phyloP scores from a whole-genome alignment of 1,139 yeast species.

The Arxiozyma telluris region DNA sequence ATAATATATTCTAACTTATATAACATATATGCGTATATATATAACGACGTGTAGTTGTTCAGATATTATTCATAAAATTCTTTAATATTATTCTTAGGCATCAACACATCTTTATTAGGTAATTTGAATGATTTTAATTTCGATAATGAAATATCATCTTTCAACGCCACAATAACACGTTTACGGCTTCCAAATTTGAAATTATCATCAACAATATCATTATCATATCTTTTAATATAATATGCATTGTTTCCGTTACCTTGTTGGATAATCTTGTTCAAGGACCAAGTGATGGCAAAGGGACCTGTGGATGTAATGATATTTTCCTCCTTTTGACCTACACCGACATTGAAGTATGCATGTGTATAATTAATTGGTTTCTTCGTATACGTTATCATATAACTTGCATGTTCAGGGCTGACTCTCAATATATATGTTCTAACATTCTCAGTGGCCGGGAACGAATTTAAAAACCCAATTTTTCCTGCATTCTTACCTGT shows the following conservation, averaged over 20 bases:
- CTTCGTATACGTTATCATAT: conserved; percentile 47
- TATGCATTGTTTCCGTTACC: conserved; percentile 52
- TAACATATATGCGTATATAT: neutral
- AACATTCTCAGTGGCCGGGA: conserved; percentile 60
- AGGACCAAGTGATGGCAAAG: conserved; percentile 73
- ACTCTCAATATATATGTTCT: conserved; percentile 59
- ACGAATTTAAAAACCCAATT: conserved; percentile 57
- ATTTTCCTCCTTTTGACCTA: conserved; percentile 53
- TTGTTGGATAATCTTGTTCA: conserved; percentile 40
- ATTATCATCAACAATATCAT: conserved; percentile 64
- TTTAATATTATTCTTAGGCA: conserved; percentile 8
- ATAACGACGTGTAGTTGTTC: neutral
- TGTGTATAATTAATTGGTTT: conserved; percentile 51
- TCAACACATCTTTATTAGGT: conserved; percentile 38
- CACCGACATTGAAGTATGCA: conserved; percentile 70
- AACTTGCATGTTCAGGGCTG: conserved; percentile 64
- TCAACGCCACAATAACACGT: conserved; percentile 60
- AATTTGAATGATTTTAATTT: conserved; percentile 48
- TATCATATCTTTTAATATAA: conserved; percentile 52
- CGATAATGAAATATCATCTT: conserved; percentile 61
- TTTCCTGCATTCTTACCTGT: conserved; percentile 52
- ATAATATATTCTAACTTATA: neutral
- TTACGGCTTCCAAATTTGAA: conserved; percentile 67
- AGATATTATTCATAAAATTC: conserved; percentile 6
- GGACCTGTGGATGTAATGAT: conserved; percentile 76